Evolutionary conservation across 106 monocot species (phyloP).

Genomic region (Allium cepa): DNA sequence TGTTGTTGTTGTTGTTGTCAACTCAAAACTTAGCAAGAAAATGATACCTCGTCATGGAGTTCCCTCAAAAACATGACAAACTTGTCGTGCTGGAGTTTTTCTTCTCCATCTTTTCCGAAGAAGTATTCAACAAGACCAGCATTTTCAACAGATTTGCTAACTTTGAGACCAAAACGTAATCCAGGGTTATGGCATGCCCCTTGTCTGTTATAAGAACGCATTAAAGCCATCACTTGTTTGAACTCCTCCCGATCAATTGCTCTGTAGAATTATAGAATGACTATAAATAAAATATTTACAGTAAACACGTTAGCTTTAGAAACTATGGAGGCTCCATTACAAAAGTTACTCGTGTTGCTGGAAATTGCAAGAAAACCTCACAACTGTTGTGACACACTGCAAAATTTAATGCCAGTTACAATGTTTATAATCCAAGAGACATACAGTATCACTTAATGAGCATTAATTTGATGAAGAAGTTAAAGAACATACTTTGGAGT

Average conservation of each 20-base stretch:
- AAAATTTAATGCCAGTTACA: no score
- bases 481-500: no score
- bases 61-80: slow-evolving; percentile 76
- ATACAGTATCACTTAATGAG: no score
- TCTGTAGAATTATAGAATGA: slow-evolving; percentile 31
- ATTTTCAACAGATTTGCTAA: slow-evolving; percentile 49
- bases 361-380: no score
- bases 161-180: slow-evolving; percentile 47
- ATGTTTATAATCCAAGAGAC: no score
- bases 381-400: no score
- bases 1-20: background rate
- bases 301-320: no score
- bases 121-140: slow-evolving; percentile 71
- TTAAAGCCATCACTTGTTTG: slow-evolving; percentile 88
- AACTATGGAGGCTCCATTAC: no score
- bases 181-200: slow-evolving; percentile 70
- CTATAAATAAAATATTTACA: no score
- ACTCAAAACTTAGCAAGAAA: background rate
- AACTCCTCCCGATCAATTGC: slow-evolving; percentile 86
- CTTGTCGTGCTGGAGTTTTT: slow-evolving; percentile 55
- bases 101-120: slow-evolving; percentile 77
- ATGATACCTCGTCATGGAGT: slow-evolving; percentile 71
- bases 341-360: no score
- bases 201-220: slow-evolving; percentile 85
- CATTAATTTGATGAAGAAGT: no score